phyloP scores from a whole-genome alignment of 768 basidiomycete species.

The Xanthoconium purpureum region DNA sequence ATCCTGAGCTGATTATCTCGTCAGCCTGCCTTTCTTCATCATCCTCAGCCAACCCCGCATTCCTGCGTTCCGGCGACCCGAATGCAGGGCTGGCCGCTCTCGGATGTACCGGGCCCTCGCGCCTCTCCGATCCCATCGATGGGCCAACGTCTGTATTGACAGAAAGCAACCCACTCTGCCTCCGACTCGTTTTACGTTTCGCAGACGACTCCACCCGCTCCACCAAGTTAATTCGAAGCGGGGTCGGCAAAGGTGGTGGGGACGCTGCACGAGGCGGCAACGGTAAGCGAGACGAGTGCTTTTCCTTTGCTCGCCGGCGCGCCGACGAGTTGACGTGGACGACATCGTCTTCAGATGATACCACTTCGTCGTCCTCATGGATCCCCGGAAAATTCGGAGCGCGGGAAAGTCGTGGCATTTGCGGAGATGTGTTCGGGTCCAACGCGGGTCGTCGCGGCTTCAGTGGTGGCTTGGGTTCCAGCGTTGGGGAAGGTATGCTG shows the following conservation, averaged over 20 bases:
- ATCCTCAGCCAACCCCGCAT: conserved; percentile 53
- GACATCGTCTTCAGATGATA: conserved; percentile 38
- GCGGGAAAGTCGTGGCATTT: conserved; percentile 56
- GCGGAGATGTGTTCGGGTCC: conserved; percentile 45
- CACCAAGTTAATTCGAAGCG: conserved; percentile 35
- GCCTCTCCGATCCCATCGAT: conserved; percentile 26
- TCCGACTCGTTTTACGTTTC: conserved; percentile 27
- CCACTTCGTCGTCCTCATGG: conserved; percentile 62
- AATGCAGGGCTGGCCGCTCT: conserved; percentile 67
- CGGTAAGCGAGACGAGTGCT: conserved; percentile 45
- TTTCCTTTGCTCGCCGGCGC: conserved; percentile 47
- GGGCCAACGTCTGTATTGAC: conserved; percentile 32
- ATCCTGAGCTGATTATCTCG: conserved; percentile 19
- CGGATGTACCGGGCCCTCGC: conserved; percentile 40
- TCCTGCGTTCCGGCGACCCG: conserved; percentile 56
- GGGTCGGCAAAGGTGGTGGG: conserved; percentile 35
- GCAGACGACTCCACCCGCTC: conserved; percentile 30
- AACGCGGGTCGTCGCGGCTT: conserved; percentile 48
- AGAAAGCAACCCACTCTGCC: conserved; percentile 56
- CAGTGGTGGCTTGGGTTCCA: conserved; percentile 43
- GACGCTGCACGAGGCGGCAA: conserved; percentile 44
- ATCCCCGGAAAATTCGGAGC: conserved; percentile 67
- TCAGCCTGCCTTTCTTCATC: conserved; percentile 52
- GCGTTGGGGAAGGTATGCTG: conserved; percentile 34
- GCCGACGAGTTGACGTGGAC: conserved; percentile 38